Evolutionary conservation across 1,139 yeast genomes (phyloP).

Genomic region (Candida sp.): DNA sequence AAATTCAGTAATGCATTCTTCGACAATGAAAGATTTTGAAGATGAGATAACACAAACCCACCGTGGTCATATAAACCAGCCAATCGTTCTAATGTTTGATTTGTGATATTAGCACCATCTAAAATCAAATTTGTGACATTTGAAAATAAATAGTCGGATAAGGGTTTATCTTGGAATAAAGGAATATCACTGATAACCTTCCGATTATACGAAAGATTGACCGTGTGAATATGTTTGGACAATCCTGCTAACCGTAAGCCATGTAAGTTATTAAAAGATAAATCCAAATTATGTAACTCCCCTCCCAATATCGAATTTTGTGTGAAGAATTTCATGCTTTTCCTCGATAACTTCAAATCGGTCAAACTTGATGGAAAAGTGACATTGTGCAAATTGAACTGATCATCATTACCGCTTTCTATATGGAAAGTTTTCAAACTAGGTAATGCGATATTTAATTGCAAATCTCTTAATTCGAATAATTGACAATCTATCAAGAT

Average conservation of each 20-base stretch:
- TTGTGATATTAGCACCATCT: slow-evolving; percentile 10
- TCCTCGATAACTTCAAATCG: slow-evolving; percentile 6
- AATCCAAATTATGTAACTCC: slow-evolving; percentile 4
- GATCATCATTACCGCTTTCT: slow-evolving; percentile 7
- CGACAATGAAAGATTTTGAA: slow-evolving; percentile 7
- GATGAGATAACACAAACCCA: background rate
- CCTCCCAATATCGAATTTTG: slow-evolving; percentile 2
- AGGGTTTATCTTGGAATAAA: slow-evolving; percentile 7
- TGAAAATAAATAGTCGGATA: slow-evolving; percentile 7
- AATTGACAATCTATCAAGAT: slow-evolving; percentile 8
- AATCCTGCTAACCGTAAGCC: slow-evolving; percentile 4
- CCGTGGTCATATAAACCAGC: slow-evolving; percentile 6
- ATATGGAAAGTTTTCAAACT: slow-evolving; percentile 5
- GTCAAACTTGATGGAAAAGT: slow-evolving; percentile 5
- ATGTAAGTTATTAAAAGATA: slow-evolving; percentile 9
- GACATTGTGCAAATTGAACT: slow-evolving; percentile 5
- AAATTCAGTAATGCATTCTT: slow-evolving; percentile 9
- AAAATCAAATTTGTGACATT: slow-evolving; percentile 8
- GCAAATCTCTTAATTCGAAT: slow-evolving; percentile 6
- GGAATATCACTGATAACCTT: slow-evolving; percentile 7
- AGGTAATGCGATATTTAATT: slow-evolving; percentile 5
- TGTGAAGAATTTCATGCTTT: slow-evolving; percentile 5
- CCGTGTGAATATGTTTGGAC: slow-evolving; percentile 2
- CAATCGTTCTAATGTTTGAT: slow-evolving; percentile 10
- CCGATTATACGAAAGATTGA: slow-evolving; percentile 9